Evolutionary conservation across 805 yeast species (phyloP), one percentile per base, ranked within the genome.

Genomic region (Saturnispora bothae): DNA sequence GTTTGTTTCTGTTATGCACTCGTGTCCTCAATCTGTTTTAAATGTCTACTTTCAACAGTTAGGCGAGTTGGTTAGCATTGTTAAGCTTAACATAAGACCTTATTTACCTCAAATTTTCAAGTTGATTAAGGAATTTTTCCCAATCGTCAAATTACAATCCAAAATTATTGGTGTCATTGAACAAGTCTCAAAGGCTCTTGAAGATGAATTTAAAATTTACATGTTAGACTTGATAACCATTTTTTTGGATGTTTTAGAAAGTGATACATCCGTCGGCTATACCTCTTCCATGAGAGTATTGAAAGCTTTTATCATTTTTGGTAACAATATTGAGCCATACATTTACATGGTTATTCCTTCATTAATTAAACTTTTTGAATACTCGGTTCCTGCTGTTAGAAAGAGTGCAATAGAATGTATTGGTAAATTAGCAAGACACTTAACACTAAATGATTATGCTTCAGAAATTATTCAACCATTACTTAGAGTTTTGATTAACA

Each of bases 31-130:
- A 2, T 72, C 83, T 0, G 74, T 84, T 74, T 64, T 84, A 14
- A 95, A 85, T 48, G 81, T 88, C 40, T 83, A 88, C 51, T 86
- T 92, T 60, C 85, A 86, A 52, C 96, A 89, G 50, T 63, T 92
- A 42, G 79, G 92, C 10, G 78, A 78, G 1, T 64, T 92, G 45
- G 78, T 88, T 4, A 61, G 73, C 16, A 83, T 86, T 46, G 96
- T 88, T 22, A 84, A 83, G 46, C 89, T 85, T 51, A 95, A 92
- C 52, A 83, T 92, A 15, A 66, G 96, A 36, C 89, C 94, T 2
- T 82, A 76, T 50, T 67, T 92, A 33, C 69, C 73, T 3, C 83
- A 80, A 28, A 77, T 94, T 6, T 83, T 86, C 50, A 74, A 63
- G 3, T 75, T 83, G 0, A 74, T 89, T 37, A 74, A 74, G 43